Conservation (phyloP, 768 basidiomycete species). For the Trametes sanguinea region DNA sequence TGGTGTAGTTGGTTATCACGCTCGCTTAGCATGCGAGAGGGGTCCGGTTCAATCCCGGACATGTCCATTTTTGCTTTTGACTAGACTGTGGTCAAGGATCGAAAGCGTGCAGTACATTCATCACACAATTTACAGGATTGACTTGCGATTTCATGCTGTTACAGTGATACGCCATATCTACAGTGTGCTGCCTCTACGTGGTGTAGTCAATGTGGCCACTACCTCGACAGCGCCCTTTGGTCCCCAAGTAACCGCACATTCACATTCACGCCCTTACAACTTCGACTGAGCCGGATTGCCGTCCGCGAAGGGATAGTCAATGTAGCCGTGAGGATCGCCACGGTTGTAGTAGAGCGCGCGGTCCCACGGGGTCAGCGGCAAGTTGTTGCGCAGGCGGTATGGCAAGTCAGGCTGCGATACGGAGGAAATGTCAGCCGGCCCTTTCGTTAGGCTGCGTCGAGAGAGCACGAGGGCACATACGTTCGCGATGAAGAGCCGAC, state of each 20-base stretch:
- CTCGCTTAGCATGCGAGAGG: conserved; percentile 17
- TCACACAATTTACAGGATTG: too few species aligned
- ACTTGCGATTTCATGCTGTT: too few species aligned
- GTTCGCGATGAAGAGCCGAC: conserved; percentile 30
- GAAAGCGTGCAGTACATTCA: too few species aligned
- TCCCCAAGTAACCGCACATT: too few species aligned
- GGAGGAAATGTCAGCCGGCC: too few species aligned
- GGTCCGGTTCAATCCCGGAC: conserved; percentile 21
- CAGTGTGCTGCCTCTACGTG: too few species aligned
- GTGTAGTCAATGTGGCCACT: too few species aligned
- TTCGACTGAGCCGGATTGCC: not conserved
- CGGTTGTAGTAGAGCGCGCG: conserved; percentile 3
- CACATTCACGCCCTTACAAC: too few species aligned
- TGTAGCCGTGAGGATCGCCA: conserved; percentile 22
- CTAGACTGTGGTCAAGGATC: too few species aligned
- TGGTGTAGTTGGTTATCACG: conserved; percentile 17
- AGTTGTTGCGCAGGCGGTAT: conserved; percentile 15
- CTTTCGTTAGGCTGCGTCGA: too few species aligned
- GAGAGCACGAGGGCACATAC: conserved; percentile 25
- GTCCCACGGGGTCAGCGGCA: conserved; percentile 10
- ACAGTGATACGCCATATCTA: too few species aligned
- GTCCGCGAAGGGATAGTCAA: conserved; percentile 23
- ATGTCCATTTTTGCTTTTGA: conserved; percentile 14
- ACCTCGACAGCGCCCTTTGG: too few species aligned
- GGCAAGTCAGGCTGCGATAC: not conserved